Conservation (phyloP, 2,329 filamentous ascomycete genomes). For the Alternaria sp. region DNA sequence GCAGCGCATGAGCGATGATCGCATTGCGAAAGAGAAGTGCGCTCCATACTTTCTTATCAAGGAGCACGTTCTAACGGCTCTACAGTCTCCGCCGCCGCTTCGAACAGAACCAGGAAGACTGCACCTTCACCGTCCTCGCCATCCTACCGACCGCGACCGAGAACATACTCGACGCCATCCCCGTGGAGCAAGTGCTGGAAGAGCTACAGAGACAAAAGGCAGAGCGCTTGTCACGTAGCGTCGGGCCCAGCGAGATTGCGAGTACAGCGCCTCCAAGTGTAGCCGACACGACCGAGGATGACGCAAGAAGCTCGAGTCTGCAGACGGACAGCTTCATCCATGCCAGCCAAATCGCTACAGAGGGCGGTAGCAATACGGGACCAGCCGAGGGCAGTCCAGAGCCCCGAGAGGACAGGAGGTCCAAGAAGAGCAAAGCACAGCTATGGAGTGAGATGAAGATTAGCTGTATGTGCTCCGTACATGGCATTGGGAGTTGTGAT, state of each 20-base stretch:
- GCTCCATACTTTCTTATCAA: slow-evolving; percentile 30
- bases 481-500: slow-evolving; percentile 13
- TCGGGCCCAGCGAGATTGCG: slow-evolving; percentile 63
- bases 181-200: slow-evolving; percentile 90
- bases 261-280: slow-evolving; percentile 72
- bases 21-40: slow-evolving; percentile 96
- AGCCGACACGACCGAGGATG: slow-evolving; percentile 71
- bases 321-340: slow-evolving; percentile 85
- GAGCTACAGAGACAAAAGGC: slow-evolving; percentile 95
- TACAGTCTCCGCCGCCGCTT: slow-evolving; percentile 89
- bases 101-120: slow-evolving; percentile 98
- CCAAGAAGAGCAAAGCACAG: slow-evolving; percentile 86
- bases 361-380: slow-evolving; percentile 59
- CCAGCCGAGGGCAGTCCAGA: slow-evolving; percentile 42
- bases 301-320: slow-evolving; percentile 77
- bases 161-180: slow-evolving; percentile 85
- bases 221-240: slow-evolving; percentile 70
- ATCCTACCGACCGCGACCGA: slow-evolving; percentile 90
- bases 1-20: slow-evolving; percentile 95
- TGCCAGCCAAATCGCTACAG: slow-evolving; percentile 72
- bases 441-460: slow-evolving; percentile 98
- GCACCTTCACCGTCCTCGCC: slow-evolving; percentile 96
- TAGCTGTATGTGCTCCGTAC: slow-evolving; percentile 70
- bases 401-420: slow-evolving; percentile 57
- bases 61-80: slow-evolving; percentile 4